Evolutionary conservation across 805 yeast genomes (phyloP), one percentile per base, ranked within the genome.

Genomic region (Metschnikowia kofuensis): DNA sequence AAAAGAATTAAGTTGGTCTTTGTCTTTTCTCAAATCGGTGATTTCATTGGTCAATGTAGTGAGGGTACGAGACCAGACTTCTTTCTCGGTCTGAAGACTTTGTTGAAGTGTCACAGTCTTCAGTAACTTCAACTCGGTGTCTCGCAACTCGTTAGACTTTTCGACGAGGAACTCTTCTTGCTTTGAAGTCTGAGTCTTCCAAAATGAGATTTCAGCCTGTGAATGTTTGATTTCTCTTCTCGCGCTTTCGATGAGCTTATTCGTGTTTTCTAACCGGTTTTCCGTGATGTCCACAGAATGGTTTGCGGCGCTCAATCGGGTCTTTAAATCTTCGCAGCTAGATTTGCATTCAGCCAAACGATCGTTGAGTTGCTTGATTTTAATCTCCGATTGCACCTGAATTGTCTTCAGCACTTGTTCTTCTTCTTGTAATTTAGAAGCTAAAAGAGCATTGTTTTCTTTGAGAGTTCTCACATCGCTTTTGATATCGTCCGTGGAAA

Each of bases 81-180:
- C 67, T 48, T 75, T 79, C 55, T 87, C 92, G 2, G 83, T 77
- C 45, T 70, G 67, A 50, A 83, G 63, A 44, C 76, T 78, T 13
- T 73, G 72, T 6, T 79, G 52, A 30, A 78, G 78, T 6, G 76
- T 64, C 28, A 76, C 75, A 15, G 76, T 57, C 26, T 69, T 65
- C 27, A 82, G 75, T 27, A 76, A 55, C 26, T 64, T 50, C 0
- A 82, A 65, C 58, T 77, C 85, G 16, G 78, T 62, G 36, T 80
- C 79, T 11, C 84, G 64, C 42, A 85, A 64, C 40, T 86, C 85
- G 51, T 82, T 82, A 2, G 66, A 56, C 47, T 63, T 66, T 14
- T 47, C 46, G 10, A 72, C 62, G 10, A 72, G 57, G 13, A 64
- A 47, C 13, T 44, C 52, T 47, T 73, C 78, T 53, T 70, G 75